phyloP scores from a whole-genome alignment of 768 basidiomycete genomes.

The Psilocybe azurescens region DNA sequence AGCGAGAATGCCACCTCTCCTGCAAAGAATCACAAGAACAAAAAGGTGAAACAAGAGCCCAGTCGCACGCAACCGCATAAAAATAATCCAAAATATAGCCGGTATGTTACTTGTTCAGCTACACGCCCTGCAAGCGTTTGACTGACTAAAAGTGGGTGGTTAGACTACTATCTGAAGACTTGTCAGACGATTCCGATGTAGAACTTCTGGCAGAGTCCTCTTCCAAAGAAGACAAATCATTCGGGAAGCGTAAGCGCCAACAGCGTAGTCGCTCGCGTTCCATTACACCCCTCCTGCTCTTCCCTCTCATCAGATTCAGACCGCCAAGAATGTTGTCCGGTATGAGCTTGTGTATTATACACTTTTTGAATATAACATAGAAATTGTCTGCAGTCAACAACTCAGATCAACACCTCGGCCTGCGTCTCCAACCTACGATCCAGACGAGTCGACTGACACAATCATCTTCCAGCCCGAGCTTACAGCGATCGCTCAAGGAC shows the following conservation, averaged over 20 bases:
- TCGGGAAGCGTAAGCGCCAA: slow-evolving; percentile 47
- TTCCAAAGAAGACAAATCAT: slow-evolving; percentile 36
- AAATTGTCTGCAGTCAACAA: slow-evolving; percentile 44
- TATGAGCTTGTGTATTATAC: slow-evolving; percentile 31
- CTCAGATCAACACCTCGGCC: slow-evolving; percentile 46
- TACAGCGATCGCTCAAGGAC: slow-evolving; percentile 51
- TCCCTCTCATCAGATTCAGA: slow-evolving; percentile 55
- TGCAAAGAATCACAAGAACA: slow-evolving; percentile 34
- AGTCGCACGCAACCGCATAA: slow-evolving; percentile 43
- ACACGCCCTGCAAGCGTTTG: neutral
- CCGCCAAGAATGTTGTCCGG: slow-evolving; percentile 67
- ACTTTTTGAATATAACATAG: neutral
- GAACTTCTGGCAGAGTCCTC: slow-evolving; percentile 32
- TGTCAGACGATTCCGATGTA: slow-evolving; percentile 51
- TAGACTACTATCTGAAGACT: slow-evolving; percentile 46
- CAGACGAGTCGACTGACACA: slow-evolving; percentile 51
- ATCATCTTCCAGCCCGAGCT: slow-evolving; percentile 68
- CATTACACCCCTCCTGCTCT: slow-evolving; percentile 79
- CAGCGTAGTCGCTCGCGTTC: slow-evolving; percentile 69
- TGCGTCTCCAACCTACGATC: slow-evolving; percentile 51
- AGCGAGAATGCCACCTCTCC: slow-evolving; percentile 37
- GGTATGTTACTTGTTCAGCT: slow-evolving; percentile 37
- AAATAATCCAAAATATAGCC: slow-evolving; percentile 41
- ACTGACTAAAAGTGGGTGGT: neutral
- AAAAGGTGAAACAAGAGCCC: slow-evolving; percentile 41